Evolutionary conservation across 2,329 filamentous ascomycete species (phyloP).

Genomic region (Neoascochyta sp.): DNA sequence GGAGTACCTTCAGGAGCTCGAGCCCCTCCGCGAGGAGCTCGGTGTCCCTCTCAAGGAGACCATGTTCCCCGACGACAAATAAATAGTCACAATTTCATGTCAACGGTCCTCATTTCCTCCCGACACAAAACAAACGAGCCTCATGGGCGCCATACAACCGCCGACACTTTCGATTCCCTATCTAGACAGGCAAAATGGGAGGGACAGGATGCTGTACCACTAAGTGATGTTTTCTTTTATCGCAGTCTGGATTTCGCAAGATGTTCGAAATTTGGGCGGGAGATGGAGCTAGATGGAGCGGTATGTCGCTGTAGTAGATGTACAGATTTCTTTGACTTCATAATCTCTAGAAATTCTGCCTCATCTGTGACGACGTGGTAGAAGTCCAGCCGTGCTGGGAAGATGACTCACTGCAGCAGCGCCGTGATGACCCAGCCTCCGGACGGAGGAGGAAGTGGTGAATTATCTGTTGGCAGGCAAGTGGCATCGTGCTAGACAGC

Average conservation of each 20-base stretch:
- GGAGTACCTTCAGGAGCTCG: constrained; percentile 91
- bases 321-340: constrained; percentile 21
- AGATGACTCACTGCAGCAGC: too few relatives aligned
- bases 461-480: too few relatives aligned
- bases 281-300: constrained; percentile 12
- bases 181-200: constrained; percentile 18
- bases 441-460: too few relatives aligned
- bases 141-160: constrained; percentile 17
- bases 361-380: too few relatives aligned
- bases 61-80: constrained; percentile 65
- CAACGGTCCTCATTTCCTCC: constrained; percentile 11
- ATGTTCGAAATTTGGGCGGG: constrained; percentile 7
- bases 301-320: constrained; percentile 28
- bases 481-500: too few relatives aligned
- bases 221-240: constrained; percentile 22
- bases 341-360: too few relatives aligned
- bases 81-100: constrained; percentile 14
- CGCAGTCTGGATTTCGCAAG: constrained; percentile 12
- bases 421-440: too few relatives aligned
- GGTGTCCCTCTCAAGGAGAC: constrained; percentile 89
- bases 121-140: constrained; percentile 13
- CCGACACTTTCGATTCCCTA: constrained; percentile 18
- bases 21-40: constrained; percentile 88
- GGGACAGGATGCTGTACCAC: constrained; percentile 23
- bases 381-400: too few relatives aligned